Conservation (phyloP, 441 rosid genomes). For the Manihot esculenta region DNA sequence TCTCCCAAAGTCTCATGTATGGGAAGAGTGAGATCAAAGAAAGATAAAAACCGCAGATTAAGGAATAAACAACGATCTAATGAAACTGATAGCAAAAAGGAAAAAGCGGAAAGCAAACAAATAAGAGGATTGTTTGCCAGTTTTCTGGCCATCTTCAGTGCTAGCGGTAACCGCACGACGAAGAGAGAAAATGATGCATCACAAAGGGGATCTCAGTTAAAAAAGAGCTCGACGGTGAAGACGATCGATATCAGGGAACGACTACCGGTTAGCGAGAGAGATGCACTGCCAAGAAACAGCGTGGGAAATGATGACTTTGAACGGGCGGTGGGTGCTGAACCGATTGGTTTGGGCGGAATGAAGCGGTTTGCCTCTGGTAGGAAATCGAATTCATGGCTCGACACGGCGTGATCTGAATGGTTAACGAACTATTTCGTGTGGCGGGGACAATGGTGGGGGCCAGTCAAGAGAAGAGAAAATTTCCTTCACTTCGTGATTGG, state of each 20-base stretch:
- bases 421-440: constrained; percentile 13
- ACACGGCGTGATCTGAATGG: constrained; percentile 42
- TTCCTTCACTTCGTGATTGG: constrained; percentile 22
- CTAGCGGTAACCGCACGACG: background rate
- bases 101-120: constrained; percentile 33
- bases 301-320: constrained; percentile 20
- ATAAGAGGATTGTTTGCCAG: constrained; percentile 50
- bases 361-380: constrained; percentile 79
- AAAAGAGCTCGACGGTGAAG: constrained; percentile 11
- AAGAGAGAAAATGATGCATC: constrained; percentile 19
- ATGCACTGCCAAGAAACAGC: constrained; percentile 35
- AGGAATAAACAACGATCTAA: constrained; percentile 43
- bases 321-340: constrained; percentile 20
- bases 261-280: constrained; percentile 40
- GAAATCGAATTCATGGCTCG: constrained; percentile 59
- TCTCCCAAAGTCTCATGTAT: constrained; percentile 95
- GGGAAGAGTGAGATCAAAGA: constrained; percentile 83
- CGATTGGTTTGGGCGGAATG: constrained; percentile 67
- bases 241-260: constrained; percentile 53
- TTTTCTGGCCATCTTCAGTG: constrained; percentile 52
- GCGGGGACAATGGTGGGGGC: constrained; percentile 25
- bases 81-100: constrained; percentile 27
- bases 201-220: background rate
- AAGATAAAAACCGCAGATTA: constrained; percentile 51
- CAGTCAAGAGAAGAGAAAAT: background rate